phyloP scores from a whole-genome alignment of 805 yeast species.

The Metschnikowia corniflorae region DNA sequence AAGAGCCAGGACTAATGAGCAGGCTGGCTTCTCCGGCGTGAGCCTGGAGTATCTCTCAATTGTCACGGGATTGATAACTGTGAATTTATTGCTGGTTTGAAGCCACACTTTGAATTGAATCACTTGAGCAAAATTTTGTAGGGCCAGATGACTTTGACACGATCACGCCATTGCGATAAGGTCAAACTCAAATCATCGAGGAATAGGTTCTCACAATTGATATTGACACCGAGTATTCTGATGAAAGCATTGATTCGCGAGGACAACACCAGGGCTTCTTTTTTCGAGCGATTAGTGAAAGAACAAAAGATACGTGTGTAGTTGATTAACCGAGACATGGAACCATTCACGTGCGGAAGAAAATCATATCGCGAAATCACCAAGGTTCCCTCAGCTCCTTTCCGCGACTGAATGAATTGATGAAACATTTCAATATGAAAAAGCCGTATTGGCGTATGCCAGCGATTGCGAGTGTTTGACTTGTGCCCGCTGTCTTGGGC shows the following conservation, averaged over 20 bases:
- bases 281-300: conserved; percentile 47
- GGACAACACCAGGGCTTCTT: conserved; percentile 35
- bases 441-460: too few relatives aligned
- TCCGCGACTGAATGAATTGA: conserved; percentile 18
- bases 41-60: conserved; percentile 42
- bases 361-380: conserved; percentile 42
- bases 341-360: conserved; percentile 46
- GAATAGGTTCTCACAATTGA: conserved; percentile 38
- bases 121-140: conserved; percentile 41
- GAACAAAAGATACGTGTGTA: conserved; percentile 49
- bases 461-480: too few relatives aligned
- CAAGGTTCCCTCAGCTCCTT: conserved; percentile 14
- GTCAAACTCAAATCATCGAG: conserved; percentile 46
- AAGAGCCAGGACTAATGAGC: conserved; percentile 23
- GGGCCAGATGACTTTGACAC: conserved; percentile 47
- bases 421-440: conserved; percentile 32
- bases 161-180: conserved; percentile 33
- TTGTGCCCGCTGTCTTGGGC: too few relatives aligned
- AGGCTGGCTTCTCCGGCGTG: conserved; percentile 40
- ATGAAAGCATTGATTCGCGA: conserved; percentile 41
- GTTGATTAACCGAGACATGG: conserved; percentile 44
- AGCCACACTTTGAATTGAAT: conserved; percentile 42
- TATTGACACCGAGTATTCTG: conserved; percentile 41
- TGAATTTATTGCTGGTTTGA: conserved; percentile 44
- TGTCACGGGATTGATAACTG: conserved; percentile 46